Conservation (phyloP, 805 yeast genomes). For the Candida boleticola region DNA sequence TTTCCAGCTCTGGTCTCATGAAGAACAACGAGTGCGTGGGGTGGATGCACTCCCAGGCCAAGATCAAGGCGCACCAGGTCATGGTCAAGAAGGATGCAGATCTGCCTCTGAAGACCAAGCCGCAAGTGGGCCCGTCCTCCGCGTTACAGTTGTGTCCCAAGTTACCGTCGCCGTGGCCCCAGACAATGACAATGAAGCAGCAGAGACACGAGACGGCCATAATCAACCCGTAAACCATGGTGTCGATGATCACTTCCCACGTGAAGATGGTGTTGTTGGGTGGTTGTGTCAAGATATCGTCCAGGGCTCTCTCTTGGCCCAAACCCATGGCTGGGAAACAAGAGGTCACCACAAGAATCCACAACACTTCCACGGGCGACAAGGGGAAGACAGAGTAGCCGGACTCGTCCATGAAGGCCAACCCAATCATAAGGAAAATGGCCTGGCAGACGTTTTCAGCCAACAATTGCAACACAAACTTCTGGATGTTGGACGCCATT, state of each 20-base stretch:
- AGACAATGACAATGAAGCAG: slow-evolving; percentile 64
- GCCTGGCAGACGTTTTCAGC: slow-evolving; percentile 50
- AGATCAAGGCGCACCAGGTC: slow-evolving; percentile 81
- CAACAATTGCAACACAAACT: slow-evolving; percentile 31
- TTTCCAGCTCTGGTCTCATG: slow-evolving; percentile 63
- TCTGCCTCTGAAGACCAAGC: slow-evolving; percentile 69
- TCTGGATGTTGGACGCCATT: slow-evolving; percentile 34
- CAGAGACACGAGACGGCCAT: slow-evolving; percentile 71
- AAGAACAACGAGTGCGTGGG: slow-evolving; percentile 65
- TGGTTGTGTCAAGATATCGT: slow-evolving; percentile 61
- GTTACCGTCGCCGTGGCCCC: slow-evolving; percentile 62
- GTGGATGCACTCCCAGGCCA: slow-evolving; percentile 85
- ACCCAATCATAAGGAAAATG: slow-evolving; percentile 66
- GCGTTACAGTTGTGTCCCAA: slow-evolving; percentile 67
- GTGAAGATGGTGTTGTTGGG: slow-evolving; percentile 69
- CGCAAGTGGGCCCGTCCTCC: slow-evolving; percentile 46
- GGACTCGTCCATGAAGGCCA: slow-evolving; percentile 62
- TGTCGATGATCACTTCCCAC: slow-evolving; percentile 64
- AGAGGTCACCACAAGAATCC: slow-evolving; percentile 35
- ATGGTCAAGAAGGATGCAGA: slow-evolving; percentile 75
- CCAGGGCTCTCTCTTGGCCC: slow-evolving; percentile 57
- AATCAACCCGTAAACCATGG: slow-evolving; percentile 68
- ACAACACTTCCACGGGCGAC: slow-evolving; percentile 42
- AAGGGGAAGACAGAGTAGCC: slow-evolving; percentile 78
- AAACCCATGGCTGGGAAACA: slow-evolving; percentile 39